Base-by-base conservation (phyloP, 306 rosid genomes). In the Acacia acuminata region DNA sequence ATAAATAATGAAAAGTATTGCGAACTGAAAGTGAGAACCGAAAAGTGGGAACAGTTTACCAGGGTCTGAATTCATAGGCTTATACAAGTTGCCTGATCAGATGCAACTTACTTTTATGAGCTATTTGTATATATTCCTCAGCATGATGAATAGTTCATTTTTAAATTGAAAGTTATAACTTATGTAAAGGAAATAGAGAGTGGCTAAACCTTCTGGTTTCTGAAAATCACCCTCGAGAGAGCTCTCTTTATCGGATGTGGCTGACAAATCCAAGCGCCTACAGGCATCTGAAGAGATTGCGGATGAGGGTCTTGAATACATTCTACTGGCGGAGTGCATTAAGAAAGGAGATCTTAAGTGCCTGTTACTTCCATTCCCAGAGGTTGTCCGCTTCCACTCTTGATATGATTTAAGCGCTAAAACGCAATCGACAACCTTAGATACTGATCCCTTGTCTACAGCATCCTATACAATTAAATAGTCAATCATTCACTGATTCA, bases 361-460 rank as follows among this genome's bases (percentile, higher is more conserved):
- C 79, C 85, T 92, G 80, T 40, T 60, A 85, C 68, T 80, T 65
- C 92, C 94, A 84, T 82, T 94, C 71, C 80, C 90, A 56, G 78
- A 74, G 80, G 70, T 85, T 79, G 47, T 86, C 81, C 86, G 83
- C 88, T 95, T 93, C 79, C 79, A 84, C 88, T 92, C 97, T 63
- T 90, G 88, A 86, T 86, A 88, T 64, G 86, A 89, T 89, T 88
- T 92, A 76, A 96, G 93, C 4, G 90, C 85, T 84, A 96, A 89
- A 80, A 96, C 83, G 81, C 99, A 96, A 78, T 96, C 97, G 48
- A 92, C 99, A 74, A 94, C 90, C 86, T 89, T 96, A 47, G 84
- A 87, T 58, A 80, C 92, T 1, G 98, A 89, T 48, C 94, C 97
- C 71, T 82, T 84, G 12, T 96, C 99, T 27, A 92, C 75, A 44